These are phyloP conservation scores for Cladorrhinum samala DNA, from an alignment of 495 filamentous ascomycete species.

Conservation along the genomic window DNA sequence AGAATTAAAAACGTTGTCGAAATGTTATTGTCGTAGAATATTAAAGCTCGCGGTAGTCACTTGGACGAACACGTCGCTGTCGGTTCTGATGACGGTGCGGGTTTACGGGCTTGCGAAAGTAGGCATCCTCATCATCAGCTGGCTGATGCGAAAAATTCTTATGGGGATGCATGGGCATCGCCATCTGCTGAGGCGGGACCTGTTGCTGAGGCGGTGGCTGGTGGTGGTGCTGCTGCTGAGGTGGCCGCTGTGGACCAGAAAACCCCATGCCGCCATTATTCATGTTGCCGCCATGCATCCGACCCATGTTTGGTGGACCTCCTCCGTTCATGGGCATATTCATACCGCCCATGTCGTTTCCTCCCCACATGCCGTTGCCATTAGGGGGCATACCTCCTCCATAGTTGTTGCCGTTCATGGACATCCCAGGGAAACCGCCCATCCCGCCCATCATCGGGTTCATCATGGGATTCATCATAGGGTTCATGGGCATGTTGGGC, in stretches of 20 bases:
- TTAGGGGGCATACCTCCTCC: neutral
- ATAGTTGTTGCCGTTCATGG: slow-evolving; percentile 28
- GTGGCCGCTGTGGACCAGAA: slow-evolving; percentile 15
- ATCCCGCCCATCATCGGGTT: slow-evolving; percentile 46
- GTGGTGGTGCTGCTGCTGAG: slow-evolving; percentile 18
- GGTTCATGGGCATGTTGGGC: slow-evolving; percentile 26
- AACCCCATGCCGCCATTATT: slow-evolving; percentile 15
- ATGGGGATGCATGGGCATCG: slow-evolving; percentile 22
- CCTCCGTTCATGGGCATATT: too few relatives aligned
- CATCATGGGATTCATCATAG: slow-evolving; percentile 24
- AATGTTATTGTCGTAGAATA: too few relatives aligned
- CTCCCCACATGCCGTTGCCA: slow-evolving; percentile 18
- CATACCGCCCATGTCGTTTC: too few relatives aligned
- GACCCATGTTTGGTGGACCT: slow-evolving; percentile 2
- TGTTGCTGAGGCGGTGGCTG: slow-evolving; percentile 17
- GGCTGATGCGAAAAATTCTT: slow-evolving; percentile 60
- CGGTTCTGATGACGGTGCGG: slow-evolving; percentile 82
- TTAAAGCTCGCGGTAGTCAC: slow-evolving; percentile 85
- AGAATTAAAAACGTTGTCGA: too few relatives aligned
- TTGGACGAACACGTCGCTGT: slow-evolving; percentile 70
- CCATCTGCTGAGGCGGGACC: slow-evolving; percentile 24
- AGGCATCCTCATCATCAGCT: slow-evolving; percentile 83
- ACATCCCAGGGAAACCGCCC: slow-evolving; percentile 41
- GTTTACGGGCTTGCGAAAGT: slow-evolving; percentile 94
- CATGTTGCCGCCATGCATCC: slow-evolving; percentile 12